Evolutionary conservation across 768 basidiomycete genomes (phyloP), one percentile per base, ranked within the genome.

Genomic region (Russula ochroleuca): DNA sequence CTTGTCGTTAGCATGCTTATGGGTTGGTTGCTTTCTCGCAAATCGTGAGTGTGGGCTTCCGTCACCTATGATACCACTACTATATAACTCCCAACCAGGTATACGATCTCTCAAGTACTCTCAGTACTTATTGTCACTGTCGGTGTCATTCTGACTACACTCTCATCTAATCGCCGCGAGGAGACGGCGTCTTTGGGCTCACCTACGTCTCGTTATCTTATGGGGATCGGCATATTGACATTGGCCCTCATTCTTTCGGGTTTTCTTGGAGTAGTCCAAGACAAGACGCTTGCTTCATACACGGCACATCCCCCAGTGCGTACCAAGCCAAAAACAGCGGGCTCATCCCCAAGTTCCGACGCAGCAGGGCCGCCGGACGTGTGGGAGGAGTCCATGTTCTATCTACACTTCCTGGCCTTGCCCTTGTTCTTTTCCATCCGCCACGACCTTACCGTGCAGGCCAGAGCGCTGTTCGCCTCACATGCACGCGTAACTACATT

Each of bases 351-450:
- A 14, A 15, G 43, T n/a, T 25, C 28, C 25, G 57, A 62, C 13
- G 47, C 56, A 19, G n/a, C 37, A 6, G 31, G n/a, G 41, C 50
- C 31, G 21, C 67, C 62, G 2, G 38, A 64, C 51, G 57, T 56
- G 19, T 97, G 94, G 94, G 84, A 88, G 70, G 94, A 97, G 75
- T 87, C 85, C 55, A 85, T 98, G 83, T 98, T 96, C 77, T 98
- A 94, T 76, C 80, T 91, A 23, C 92, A 94, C 74, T 84, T 87
- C 70, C 82, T 93, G 58, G 83, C 86, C 14, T 79, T 94, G 14
- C 92, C 90, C 7, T 80, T 92, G 79, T 93, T 94, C 76, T 64
- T 81, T 63, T 83, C 83, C 61, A 76, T 90, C 43, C 76, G 83
- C 0, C 69, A 76, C 21, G 83, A 82, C 69, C 77, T 93, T 61